Evolutionary conservation across 208 protist genomes (phyloP), one percentile per base, ranked within the genome.

Genomic region (Trypanosoma grayi): DNA sequence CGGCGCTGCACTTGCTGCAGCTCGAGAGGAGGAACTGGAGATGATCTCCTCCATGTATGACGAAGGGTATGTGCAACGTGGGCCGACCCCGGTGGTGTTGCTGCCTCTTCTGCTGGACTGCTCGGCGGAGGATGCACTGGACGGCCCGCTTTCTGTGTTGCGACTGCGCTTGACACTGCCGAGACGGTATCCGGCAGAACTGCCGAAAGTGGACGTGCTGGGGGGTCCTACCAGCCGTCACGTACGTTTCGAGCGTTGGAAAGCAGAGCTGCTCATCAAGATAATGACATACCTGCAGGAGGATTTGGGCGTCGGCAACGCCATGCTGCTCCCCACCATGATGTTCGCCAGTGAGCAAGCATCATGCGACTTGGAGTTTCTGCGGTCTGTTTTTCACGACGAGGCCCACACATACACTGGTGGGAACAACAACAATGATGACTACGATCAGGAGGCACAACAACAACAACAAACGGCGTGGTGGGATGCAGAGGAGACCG

Each of bases 21-120:
- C 59, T 33, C 73, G 81, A 0, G 70, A 70, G 44, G 46, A 70
- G 33, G 89, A 95, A 71, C 51, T 95, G 46, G 81, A 85, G 59
- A 89, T 92, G 81, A 53, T 95, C 14, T 51, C 46, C 16, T 69
- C 62, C 34, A 91, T 93, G 81, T 95, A 92, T 63, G 83, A 73
- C 3, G 81, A 86, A 41, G 81, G 79, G 8, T 77, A 47, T 43
- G 59, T 75, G 5, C 46, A 53, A 30, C 41, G 47, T 45, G 25
- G 24, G 20, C 13, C 9, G 10, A 30, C 60, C 39, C 51, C 63
- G 44, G 70, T 64, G 20, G 80, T 85, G n/a, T 61, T 46, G 31
- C 57, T 94, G 22, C 82, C 75, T 8, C 55, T 82, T 14, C 68
- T 85, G 5, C 68, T 77, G 25, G 72, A 70, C 24, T 58, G 60